Conservation (phyloP, 768 basidiomycete genomes). For the Lactifluus piperatus region DNA sequence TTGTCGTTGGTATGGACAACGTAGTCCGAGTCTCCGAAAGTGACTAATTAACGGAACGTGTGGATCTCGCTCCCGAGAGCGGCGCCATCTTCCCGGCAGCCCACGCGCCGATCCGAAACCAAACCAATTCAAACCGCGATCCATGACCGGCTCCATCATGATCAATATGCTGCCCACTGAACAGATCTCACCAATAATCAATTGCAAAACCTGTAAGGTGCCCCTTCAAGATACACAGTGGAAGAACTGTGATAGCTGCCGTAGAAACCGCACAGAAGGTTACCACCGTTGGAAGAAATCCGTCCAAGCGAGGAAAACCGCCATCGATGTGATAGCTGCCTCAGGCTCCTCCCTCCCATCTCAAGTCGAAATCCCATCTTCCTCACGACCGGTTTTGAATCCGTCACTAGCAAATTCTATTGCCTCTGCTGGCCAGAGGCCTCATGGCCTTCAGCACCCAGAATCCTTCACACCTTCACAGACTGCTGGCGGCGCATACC, state of each 20-base stretch:
- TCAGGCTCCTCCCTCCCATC: not conserved
- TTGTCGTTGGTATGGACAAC: too few relatives aligned
- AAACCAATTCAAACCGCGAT: not conserved
- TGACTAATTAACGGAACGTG: not conserved
- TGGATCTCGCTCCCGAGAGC: not conserved
- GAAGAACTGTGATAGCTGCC: slow-evolving; percentile 5
- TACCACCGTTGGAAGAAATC: not conserved
- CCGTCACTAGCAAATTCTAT: not conserved
- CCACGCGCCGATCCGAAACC: not conserved
- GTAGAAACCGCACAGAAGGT: not conserved
- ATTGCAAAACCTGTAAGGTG: not conserved
- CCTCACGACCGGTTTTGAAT: not conserved
- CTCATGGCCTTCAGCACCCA: not conserved
- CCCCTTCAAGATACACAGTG: not conserved
- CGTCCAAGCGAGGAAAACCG: not conserved
- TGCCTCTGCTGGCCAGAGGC: not conserved
- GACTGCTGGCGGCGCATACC: not conserved
- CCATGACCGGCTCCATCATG: too few relatives aligned
- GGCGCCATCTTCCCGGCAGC: not conserved
- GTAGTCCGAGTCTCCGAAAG: too few relatives aligned
- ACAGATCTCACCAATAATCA: not conserved
- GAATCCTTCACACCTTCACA: not conserved
- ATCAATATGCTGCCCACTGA: not conserved
- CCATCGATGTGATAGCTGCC: not conserved
- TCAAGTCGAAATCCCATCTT: not conserved